Evolutionary conservation across 2,329 filamentous ascomycete species (phyloP).

Genomic region (Aspergillus sp.): DNA sequence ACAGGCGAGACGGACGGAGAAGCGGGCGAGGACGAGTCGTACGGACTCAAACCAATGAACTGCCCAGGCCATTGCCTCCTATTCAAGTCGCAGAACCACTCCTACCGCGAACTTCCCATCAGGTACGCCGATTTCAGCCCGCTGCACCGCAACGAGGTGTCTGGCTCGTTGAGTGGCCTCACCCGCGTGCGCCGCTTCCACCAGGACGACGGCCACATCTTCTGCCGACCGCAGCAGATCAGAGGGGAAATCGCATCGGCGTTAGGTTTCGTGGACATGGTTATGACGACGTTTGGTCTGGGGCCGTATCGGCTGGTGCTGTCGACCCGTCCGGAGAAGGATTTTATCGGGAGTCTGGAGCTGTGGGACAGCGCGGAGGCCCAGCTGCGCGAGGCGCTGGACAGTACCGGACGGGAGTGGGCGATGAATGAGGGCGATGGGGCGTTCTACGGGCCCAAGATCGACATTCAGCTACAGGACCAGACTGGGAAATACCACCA

Average conservation of each 20-base stretch:
- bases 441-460: conserved; percentile 89
- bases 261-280: conserved; percentile 69
- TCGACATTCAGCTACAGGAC: conserved; percentile 79
- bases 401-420: conserved; percentile 66
- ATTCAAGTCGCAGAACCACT: conserved; percentile 69
- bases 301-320: conserved; percentile 72
- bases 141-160: conserved; percentile 82
- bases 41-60: conserved; percentile 89
- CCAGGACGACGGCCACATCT: conserved; percentile 89
- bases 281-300: conserved; percentile 68
- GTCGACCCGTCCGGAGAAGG: conserved; percentile 72
- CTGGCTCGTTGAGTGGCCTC: conserved; percentile 74
- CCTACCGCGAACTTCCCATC: conserved; percentile 77
- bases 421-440: conserved; percentile 76
- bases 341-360: conserved; percentile 71
- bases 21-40: conserved; percentile 64
- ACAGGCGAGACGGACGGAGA: conserved; percentile 45
- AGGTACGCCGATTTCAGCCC: conserved; percentile 85
- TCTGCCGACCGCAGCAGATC: conserved; percentile 76
- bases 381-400: conserved; percentile 63
- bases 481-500: conserved; percentile 83
- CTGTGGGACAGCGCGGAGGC: conserved; percentile 68
- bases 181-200: conserved; percentile 84
- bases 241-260: conserved; percentile 70
- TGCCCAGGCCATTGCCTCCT: conserved; percentile 86